A percentile compares a stretch with the other conserved stretches of the same genome.
Evolutionary conservation across 129 eudicot species (phyloP).

Genomic region (Tagetes erecta): DNA sequence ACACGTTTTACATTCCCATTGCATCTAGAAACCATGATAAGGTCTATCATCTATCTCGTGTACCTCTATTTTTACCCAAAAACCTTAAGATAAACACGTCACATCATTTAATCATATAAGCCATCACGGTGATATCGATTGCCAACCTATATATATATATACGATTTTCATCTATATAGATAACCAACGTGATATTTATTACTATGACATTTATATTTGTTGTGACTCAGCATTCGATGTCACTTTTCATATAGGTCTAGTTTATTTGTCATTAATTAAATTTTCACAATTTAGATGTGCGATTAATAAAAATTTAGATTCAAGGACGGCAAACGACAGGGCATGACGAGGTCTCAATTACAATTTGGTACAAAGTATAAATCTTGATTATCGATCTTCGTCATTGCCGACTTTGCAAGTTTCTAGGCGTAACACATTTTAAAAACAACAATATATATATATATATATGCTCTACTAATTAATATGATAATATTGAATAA

Average conservation of each 20-base stretch:
- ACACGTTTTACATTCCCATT: too few species aligned
- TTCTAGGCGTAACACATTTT: too few species aligned
- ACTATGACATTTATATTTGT: not conserved
- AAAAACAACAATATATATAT: too few species aligned
- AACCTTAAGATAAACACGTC: not conserved
- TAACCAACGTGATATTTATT: not conserved
- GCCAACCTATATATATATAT: not conserved
- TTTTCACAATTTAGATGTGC: not conserved
- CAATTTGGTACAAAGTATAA: not conserved
- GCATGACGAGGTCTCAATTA: not conserved
- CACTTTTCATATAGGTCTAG: not conserved
- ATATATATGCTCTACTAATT: too few species aligned
- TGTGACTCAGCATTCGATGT: slow-evolving; percentile 6
- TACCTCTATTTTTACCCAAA: not conserved
- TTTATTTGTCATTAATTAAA: not conserved
- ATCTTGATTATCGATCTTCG: not conserved
- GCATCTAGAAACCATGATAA: not conserved
- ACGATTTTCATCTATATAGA: not conserved
- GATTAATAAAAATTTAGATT: too few species aligned
- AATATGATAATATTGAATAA: too few species aligned
- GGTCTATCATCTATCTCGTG: not conserved
- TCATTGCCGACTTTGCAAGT: not conserved
- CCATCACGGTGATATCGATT: slow-evolving; percentile 1
- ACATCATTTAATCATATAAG: not conserved
- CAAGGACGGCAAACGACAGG: not conserved